phyloP scores from a whole-genome alignment of 2,329 filamentous ascomycete species.

The Fonsecaea multimorphosa region DNA sequence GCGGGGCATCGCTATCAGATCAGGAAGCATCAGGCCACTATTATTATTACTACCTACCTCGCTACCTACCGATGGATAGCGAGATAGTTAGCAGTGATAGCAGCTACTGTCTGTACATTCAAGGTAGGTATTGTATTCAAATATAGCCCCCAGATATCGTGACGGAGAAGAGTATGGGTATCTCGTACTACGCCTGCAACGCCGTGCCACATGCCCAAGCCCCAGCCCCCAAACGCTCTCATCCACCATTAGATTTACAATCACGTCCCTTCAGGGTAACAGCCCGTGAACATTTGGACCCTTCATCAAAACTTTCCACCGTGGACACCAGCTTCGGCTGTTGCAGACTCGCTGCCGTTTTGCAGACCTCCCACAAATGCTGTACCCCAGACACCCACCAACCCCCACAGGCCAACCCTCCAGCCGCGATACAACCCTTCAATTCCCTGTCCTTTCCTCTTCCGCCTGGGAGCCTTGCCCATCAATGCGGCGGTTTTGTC shows the following conservation, averaged over 20 bases:
- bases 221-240: neutral
- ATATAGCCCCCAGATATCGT: conserved; percentile 1
- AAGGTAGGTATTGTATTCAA: neutral
- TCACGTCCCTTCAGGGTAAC: neutral
- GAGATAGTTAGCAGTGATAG: neutral
- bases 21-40: neutral
- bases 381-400: conserved; percentile 62
- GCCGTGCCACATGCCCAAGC: conserved; percentile 21
- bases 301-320: conserved; percentile 38
- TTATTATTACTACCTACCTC: neutral
- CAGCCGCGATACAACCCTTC: conserved; percentile 64
- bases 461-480: conserved; percentile 51
- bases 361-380: conserved; percentile 48
- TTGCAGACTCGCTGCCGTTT: conserved; percentile 31
- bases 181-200: conserved; percentile 26
- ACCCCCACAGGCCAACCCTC: conserved; percentile 62
- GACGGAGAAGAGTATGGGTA: conserved; percentile 31
- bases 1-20: conserved; percentile 12
- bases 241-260: conserved; percentile 6
- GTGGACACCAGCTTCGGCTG: conserved; percentile 30
- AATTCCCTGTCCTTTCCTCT: conserved; percentile 60
- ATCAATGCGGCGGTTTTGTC: conserved; percentile 46
- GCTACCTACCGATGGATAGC: neutral
- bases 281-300: neutral
- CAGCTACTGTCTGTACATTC: neutral